These are phyloP conservation scores for Pontederia paniculata DNA, from an alignment of 176 grass and related monocot genomes.

Conservation along the genomic window DNA sequence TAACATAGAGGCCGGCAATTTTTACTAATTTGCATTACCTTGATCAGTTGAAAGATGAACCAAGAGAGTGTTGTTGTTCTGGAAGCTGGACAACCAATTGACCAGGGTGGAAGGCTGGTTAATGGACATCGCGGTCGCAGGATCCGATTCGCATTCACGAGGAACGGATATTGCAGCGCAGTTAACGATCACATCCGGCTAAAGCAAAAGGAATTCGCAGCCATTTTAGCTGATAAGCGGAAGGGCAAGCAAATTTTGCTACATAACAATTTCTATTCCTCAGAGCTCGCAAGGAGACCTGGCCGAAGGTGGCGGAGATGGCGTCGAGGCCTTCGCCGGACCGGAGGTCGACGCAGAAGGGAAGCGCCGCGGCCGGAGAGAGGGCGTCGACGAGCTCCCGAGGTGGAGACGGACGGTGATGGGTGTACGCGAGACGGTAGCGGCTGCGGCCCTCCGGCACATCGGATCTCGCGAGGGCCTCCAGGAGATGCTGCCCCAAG, in stretches of 20 bases:
- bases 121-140: conserved; percentile 54
- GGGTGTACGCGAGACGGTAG: conserved; percentile 64
- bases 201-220: not conserved
- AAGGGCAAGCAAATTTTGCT: too few relatives aligned
- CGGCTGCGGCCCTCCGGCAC: not conserved
- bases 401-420: conserved; percentile 48
- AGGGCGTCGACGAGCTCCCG: conserved; percentile 45
- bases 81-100: conserved; percentile 44
- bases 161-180: conserved; percentile 80
- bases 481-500: conserved; percentile 81
- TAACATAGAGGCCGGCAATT: too few relatives aligned
- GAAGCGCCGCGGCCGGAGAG: conserved; percentile 21
- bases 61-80: conserved; percentile 33
- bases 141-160: conserved; percentile 63
- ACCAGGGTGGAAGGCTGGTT: conserved; percentile 66
- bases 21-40: conserved; percentile 25
- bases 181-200: conserved; percentile 81
- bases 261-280: too few relatives aligned
- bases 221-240: not conserved
- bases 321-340: conserved; percentile 43
- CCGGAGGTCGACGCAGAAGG: conserved; percentile 58
- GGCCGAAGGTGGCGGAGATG: conserved; percentile 43
- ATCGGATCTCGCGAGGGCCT: conserved; percentile 21
- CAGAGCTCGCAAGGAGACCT: conserved; percentile 30
- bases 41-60: conserved; percentile 95